phyloP scores from a whole-genome alignment of 495 filamentous ascomycete species.

The Neurospora sp. region DNA sequence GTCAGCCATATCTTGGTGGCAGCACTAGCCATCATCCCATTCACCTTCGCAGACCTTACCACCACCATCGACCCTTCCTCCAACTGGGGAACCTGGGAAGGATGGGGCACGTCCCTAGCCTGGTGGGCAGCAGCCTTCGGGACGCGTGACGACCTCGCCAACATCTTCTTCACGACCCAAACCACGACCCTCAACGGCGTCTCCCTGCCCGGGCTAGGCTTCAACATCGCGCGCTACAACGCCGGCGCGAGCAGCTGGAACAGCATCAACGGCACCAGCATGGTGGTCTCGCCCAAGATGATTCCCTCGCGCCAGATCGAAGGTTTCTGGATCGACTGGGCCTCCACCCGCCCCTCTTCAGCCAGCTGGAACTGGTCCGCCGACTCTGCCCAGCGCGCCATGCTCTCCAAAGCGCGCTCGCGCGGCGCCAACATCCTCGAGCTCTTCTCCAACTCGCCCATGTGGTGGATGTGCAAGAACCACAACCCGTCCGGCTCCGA shows the following conservation, averaged over 20 bases:
- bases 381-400: constrained; percentile 21
- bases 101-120: constrained; percentile 30
- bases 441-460: constrained; percentile 31
- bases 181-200: constrained; percentile 11
- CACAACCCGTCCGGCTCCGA: constrained; percentile 28
- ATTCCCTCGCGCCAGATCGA: constrained; percentile 24
- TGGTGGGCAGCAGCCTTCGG: constrained; percentile 32
- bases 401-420: constrained; percentile 23
- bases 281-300: constrained; percentile 26
- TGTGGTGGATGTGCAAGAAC: constrained; percentile 33
- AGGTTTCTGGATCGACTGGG: constrained; percentile 28
- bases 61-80: constrained; percentile 21
- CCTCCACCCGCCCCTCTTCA: constrained; percentile 13
- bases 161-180: constrained; percentile 24
- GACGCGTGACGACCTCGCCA: constrained; percentile 22
- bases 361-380: constrained; percentile 24
- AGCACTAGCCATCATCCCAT: neutral
- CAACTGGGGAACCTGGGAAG: constrained; percentile 30
- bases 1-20: neutral
- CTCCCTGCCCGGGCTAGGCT: constrained; percentile 25
- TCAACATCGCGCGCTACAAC: constrained; percentile 32
- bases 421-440: constrained; percentile 25
- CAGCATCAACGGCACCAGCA: constrained; percentile 20
- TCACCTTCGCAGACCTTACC: constrained; percentile 15
- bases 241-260: constrained; percentile 26